These are phyloP conservation scores for Taphrina deformans DNA, from an alignment of 1,139 yeast genomes.

Conservation along the genomic window DNA sequence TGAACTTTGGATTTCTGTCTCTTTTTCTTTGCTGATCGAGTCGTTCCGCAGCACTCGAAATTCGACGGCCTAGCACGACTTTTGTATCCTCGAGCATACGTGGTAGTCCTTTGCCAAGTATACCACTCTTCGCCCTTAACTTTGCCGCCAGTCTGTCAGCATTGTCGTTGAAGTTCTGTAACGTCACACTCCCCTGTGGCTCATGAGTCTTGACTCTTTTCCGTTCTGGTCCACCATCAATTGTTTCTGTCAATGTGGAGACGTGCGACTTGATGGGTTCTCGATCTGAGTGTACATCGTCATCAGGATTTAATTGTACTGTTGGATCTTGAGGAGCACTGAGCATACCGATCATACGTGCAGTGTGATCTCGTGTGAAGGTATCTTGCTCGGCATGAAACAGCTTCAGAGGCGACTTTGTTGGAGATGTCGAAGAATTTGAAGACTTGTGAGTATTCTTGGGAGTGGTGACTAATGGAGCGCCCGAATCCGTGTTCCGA, in stretches of 20 bases:
- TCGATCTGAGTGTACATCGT: conserved; percentile 3
- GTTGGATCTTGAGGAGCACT: conserved; percentile 23
- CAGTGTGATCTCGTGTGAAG: conserved; percentile 34
- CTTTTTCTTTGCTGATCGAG: conserved; percentile 24
- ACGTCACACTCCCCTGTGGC: conserved; percentile 35
- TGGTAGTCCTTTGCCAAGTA: conserved; percentile 32
- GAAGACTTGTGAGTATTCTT: conserved; percentile 4
- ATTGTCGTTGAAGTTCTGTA: conserved; percentile 35
- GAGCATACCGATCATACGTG: conserved; percentile 29
- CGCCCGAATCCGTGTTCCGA: background rate
- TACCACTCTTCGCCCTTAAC: conserved; percentile 32
- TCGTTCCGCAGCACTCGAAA: conserved; percentile 25
- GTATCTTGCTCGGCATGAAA: conserved; percentile 36
- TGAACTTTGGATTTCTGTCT: background rate
- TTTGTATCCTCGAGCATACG: conserved; percentile 34
- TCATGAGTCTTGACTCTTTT: conserved; percentile 24
- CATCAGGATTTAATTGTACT: background rate
- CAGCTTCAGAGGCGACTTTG: conserved; percentile 35
- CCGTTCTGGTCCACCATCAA: conserved; percentile 26
- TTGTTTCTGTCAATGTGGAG: conserved; percentile 26
- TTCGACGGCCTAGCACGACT: conserved; percentile 3
- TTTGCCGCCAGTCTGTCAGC: conserved; percentile 36
- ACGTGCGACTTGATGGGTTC: conserved; percentile 17
- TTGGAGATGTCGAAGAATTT: conserved; percentile 2
- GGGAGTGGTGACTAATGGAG: background rate